A percentile compares a stretch with the other conserved stretches of the same genome.
Conservation (phyloP, 2,329 filamentous ascomycete species). For the Ascochyta lentis region DNA sequence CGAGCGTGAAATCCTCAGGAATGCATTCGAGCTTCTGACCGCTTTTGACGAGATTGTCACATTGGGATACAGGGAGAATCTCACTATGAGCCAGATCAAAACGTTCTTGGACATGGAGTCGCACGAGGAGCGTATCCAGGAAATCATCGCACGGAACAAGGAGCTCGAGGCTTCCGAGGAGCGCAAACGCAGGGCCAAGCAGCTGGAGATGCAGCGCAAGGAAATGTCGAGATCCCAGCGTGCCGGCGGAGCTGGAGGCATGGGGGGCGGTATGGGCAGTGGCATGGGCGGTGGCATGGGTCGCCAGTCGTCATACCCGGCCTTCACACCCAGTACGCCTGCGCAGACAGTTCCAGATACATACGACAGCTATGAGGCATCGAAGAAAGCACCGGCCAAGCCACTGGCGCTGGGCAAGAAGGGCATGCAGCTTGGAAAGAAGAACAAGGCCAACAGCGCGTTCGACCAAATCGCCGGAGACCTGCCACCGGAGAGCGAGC, state of each 20-base stretch:
- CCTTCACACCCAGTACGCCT: constrained; percentile 81
- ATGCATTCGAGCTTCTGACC: constrained; percentile 94
- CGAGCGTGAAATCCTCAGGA: constrained; percentile 91
- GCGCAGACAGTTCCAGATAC: constrained; percentile 74
- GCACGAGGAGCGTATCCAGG: constrained; percentile 98
- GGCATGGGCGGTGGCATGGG: constrained; percentile 57
- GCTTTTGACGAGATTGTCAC: constrained; percentile 98
- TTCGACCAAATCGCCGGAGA: constrained; percentile 95
- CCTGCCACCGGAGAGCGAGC: constrained; percentile 85
- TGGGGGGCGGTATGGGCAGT: constrained; percentile 47
- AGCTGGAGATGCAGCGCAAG: constrained; percentile 98
- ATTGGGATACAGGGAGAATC: constrained; percentile 92
- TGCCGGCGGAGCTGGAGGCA: constrained; percentile 34
- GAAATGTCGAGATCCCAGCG: constrained; percentile 83
- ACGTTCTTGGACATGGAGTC: constrained; percentile 99
- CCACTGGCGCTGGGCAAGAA: constrained; percentile 87
- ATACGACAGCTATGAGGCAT: constrained; percentile 95
- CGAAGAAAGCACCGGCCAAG: constrained; percentile 85
- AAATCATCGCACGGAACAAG: constrained; percentile 79
- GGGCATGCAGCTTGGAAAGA: constrained; percentile 99
- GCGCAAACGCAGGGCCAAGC: constrained; percentile 97
- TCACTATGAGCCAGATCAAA: constrained; percentile 97
- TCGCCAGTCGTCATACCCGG: constrained; percentile 82
- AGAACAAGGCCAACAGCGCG: constrained; percentile 96
- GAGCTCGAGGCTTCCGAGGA: constrained; percentile 98